Percentiles rank a stretch among this genome's conserved stretches.
Evolutionary conservation across 108 stramenopile species (phyloP).

Genomic region (Skeletonema potamos): DNA sequence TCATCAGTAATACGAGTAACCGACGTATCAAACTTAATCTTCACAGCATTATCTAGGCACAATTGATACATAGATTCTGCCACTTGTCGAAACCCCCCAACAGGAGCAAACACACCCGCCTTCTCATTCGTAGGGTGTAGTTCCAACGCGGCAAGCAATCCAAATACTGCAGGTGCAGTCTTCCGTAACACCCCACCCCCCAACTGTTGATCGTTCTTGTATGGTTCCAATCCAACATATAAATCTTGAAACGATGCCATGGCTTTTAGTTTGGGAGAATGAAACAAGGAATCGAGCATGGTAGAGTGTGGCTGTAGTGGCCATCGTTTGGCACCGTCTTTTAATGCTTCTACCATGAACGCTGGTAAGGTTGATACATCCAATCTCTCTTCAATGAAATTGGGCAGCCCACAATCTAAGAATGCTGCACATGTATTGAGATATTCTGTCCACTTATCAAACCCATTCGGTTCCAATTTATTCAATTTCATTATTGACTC

Average conservation of each 20-base stretch:
- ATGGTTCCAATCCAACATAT: slow-evolving; percentile 90
- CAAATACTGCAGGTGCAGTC: slow-evolving; percentile 92
- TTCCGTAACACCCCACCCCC: slow-evolving; percentile 70
- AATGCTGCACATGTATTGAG: slow-evolving; percentile 66
- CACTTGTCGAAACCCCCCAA: slow-evolving; percentile 85
- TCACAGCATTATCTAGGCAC: slow-evolving; percentile 57
- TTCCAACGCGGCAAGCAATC: slow-evolving; percentile 88
- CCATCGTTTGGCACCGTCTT: slow-evolving; percentile 62
- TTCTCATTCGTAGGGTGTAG: slow-evolving; percentile 73
- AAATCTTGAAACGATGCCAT: slow-evolving; percentile 91
- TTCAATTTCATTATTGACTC: slow-evolving; percentile 59
- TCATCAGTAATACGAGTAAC: slow-evolving; percentile 58
- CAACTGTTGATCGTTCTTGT: slow-evolving; percentile 40
- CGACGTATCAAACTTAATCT: slow-evolving; percentile 50
- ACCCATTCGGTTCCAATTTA: slow-evolving; percentile 57
- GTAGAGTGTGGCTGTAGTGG: slow-evolving; percentile 80
- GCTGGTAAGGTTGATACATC: slow-evolving; percentile 65
- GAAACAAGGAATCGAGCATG: slow-evolving; percentile 64
- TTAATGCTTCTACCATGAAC: slow-evolving; percentile 63
- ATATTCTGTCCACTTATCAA: slow-evolving; percentile 71
- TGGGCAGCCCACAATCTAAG: slow-evolving; percentile 78
- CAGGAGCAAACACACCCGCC: slow-evolving; percentile 80
- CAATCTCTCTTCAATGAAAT: slow-evolving; percentile 81
- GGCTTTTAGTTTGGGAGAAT: slow-evolving; percentile 69
- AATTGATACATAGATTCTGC: slow-evolving; percentile 56